Conservation (phyloP, 164 flowering plant species). For the Chimonanthus salicifolius region DNA sequence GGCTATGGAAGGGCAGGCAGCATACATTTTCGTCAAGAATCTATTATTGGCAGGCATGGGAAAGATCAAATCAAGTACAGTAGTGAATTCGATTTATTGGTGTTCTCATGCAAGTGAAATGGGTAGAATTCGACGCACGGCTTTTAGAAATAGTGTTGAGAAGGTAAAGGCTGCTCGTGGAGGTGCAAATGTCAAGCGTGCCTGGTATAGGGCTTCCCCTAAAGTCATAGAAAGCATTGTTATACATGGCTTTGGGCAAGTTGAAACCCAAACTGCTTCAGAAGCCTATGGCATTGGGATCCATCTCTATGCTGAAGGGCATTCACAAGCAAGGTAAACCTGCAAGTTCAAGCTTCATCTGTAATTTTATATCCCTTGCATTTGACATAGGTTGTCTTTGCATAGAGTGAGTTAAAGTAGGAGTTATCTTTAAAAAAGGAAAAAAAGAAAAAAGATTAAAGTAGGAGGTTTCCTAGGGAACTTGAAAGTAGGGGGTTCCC, state of each 20-base stretch:
- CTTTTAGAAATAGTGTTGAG: slow-evolving; percentile 33
- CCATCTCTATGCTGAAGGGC: slow-evolving; percentile 31
- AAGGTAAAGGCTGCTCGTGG: slow-evolving; percentile 37
- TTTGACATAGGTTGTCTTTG: too few relatives aligned
- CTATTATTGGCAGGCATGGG: slow-evolving; percentile 26
- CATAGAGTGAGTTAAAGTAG: too few relatives aligned
- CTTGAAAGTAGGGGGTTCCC: too few relatives aligned
- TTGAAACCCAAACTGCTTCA: slow-evolving; percentile 10
- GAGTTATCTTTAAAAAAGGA: too few relatives aligned
- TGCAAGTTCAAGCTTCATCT: too few relatives aligned
- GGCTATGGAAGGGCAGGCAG: slow-evolving; percentile 25
- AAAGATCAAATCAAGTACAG: slow-evolving; percentile 14
- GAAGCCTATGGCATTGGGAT: slow-evolving; percentile 37
- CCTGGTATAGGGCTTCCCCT: slow-evolving; percentile 42
- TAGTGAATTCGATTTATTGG: slow-evolving; percentile 31
- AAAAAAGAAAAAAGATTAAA: too few relatives aligned
- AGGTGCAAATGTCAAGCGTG: slow-evolving; percentile 25
- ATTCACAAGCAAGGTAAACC: slow-evolving; percentile 29
- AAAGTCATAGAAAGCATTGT: slow-evolving; percentile 27
- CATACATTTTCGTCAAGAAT: slow-evolving; percentile 15
- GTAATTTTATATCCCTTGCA: too few relatives aligned
- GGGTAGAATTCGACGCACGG: slow-evolving; percentile 32
- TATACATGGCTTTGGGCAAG: slow-evolving; percentile 38
- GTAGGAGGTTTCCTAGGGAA: too few relatives aligned
- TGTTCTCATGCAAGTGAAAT: slow-evolving; percentile 22